A percentile compares a stretch with the other conserved stretches of the same genome.
phyloP scores from a whole-genome alignment of 1,139 yeast species.

The Kurtzmaniella quercitrusa region DNA sequence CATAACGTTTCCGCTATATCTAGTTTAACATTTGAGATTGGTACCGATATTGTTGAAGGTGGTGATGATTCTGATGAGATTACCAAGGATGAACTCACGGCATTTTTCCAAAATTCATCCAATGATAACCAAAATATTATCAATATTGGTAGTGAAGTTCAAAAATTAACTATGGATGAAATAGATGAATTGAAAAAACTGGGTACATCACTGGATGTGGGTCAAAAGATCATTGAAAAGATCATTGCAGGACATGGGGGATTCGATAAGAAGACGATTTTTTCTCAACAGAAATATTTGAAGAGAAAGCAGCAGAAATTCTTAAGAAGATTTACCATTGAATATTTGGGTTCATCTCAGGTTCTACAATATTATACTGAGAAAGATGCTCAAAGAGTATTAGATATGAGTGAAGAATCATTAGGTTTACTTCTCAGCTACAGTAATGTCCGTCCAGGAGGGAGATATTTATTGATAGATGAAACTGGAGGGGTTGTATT shows the following conservation, averaged over 20 bases:
- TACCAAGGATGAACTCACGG: slow-evolving; percentile 37
- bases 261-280: slow-evolving; percentile 83
- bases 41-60: slow-evolving; percentile 22
- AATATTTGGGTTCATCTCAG: slow-evolving; percentile 72
- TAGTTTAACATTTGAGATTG: slow-evolving; percentile 25
- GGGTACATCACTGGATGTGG: slow-evolving; percentile 58
- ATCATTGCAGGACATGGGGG: slow-evolving; percentile 82
- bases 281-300: slow-evolving; percentile 87
- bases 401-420: slow-evolving; percentile 81
- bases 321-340: slow-evolving; percentile 77
- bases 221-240: slow-evolving; percentile 77
- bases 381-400: slow-evolving; percentile 65
- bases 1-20: slow-evolving; percentile 48
- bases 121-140: slow-evolving; percentile 68
- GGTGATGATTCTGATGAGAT: slow-evolving; percentile 19
- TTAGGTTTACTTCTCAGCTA: slow-evolving; percentile 70
- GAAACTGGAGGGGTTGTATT: slow-evolving; percentile 87
- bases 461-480: slow-evolving; percentile 80
- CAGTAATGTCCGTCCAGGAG: slow-evolving; percentile 85
- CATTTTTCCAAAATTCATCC: slow-evolving; percentile 40
- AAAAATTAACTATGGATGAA: slow-evolving; percentile 67
- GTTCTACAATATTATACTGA: slow-evolving; percentile 70
- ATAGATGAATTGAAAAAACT: slow-evolving; percentile 74
- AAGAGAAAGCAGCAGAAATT: slow-evolving; percentile 91
- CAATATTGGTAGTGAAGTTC: slow-evolving; percentile 73